phyloP scores from a whole-genome alignment of 768 basidiomycete genomes.

The Coprinopsis cinerea region DNA sequence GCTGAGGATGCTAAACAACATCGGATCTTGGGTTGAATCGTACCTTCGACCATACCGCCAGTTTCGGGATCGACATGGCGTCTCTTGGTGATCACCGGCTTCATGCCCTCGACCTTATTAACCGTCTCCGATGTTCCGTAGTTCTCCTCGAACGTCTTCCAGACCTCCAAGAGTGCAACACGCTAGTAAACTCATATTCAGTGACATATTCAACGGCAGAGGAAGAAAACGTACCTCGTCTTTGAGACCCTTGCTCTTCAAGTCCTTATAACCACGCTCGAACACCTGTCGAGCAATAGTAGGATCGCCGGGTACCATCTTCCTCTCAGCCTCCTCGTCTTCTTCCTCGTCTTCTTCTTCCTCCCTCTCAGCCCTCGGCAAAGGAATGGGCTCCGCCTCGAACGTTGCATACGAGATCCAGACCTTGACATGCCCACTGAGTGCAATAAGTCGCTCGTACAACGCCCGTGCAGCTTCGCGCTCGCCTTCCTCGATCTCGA shows the following conservation, averaged over 20 bases:
- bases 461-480: constrained; percentile 76
- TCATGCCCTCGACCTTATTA: constrained; percentile 82
- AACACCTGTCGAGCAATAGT: constrained; percentile 72
- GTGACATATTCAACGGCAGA: background rate
- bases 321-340: constrained; percentile 54
- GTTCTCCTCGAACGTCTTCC: constrained; percentile 89
- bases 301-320: constrained; percentile 68
- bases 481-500: constrained; percentile 92
- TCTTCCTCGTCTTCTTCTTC: constrained; percentile 66
- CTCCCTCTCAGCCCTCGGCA: constrained; percentile 58
- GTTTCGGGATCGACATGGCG: constrained; percentile 81
- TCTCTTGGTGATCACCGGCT: constrained; percentile 86
- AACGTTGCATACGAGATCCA: constrained; percentile 96
- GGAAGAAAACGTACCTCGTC: constrained; percentile 59
- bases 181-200: constrained; percentile 45
- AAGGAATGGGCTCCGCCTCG: constrained; percentile 72
- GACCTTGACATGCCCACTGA: constrained; percentile 93
- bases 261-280: constrained; percentile 80
- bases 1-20: background rate
- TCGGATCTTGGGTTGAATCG: constrained; percentile 18
- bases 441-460: constrained; percentile 80
- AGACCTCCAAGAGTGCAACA: constrained; percentile 85
- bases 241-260: constrained; percentile 77
- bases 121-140: constrained; percentile 71
- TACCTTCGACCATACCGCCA: constrained; percentile 83